phyloP scores from a whole-genome alignment of 352 stramenopile genomes.

The Halophytophthora polymorphica region DNA sequence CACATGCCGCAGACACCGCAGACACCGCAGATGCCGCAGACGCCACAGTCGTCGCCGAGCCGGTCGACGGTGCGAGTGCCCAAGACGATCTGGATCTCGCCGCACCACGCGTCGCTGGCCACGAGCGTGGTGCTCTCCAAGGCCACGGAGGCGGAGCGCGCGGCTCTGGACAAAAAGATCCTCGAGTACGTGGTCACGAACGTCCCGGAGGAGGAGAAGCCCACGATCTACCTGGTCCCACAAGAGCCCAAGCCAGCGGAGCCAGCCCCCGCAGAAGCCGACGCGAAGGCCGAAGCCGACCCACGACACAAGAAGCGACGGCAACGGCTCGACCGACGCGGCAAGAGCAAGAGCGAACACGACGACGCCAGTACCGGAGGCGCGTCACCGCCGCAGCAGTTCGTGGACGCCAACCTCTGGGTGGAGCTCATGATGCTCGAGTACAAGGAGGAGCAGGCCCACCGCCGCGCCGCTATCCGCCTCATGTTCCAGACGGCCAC shows the following conservation, averaged over 20 bases:
- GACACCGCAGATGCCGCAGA: conserved; percentile 2
- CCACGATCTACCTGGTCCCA: conserved; percentile 38
- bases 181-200: conserved; percentile 63
- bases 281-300: conserved; percentile 1
- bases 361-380: background rate
- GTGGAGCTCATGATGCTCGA: conserved; percentile 88
- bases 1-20: background rate
- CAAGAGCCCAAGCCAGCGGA: conserved; percentile 1
- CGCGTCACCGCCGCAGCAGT: conserved; percentile 22
- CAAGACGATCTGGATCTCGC: conserved; percentile 81
- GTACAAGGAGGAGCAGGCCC: conserved; percentile 91
- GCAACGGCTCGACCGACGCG: conserved; percentile 9
- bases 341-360: conserved; percentile 11
- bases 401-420: conserved; percentile 78
- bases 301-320: conserved; percentile 6
- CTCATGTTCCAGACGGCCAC: conserved; percentile 92
- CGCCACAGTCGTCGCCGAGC: background rate
- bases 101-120: conserved; percentile 66
- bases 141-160: conserved; percentile 56
- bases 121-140: conserved; percentile 74
- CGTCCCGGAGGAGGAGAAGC: conserved; percentile 55
- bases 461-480: conserved; percentile 84
- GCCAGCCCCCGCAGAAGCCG: conserved; percentile 1
- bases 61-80: conserved; percentile 25
- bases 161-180: conserved; percentile 61